phyloP scores from a whole-genome alignment of 164 flowering plant genomes.

The Berberis thunbergii region DNA sequence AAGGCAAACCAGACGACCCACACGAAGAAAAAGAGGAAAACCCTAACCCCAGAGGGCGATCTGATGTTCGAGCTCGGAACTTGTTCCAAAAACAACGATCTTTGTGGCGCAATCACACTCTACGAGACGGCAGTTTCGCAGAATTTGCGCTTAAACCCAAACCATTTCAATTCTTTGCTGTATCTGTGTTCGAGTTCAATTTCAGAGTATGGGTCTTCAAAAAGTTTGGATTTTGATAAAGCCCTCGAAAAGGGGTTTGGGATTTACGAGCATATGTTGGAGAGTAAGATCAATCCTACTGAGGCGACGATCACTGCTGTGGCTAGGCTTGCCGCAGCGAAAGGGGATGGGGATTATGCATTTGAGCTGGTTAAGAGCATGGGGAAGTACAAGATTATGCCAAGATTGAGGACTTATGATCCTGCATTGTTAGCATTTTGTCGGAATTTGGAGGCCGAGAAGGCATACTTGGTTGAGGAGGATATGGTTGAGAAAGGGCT shows the following conservation, averaged over 20 bases:
- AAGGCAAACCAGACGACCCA: conserved; percentile 1
- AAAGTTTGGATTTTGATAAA: conserved; percentile 6
- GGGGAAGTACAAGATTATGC: conserved; percentile 25
- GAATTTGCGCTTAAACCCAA: conserved; percentile 31
- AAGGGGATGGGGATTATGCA: conserved; percentile 58
- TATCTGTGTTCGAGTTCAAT: conserved; percentile 57
- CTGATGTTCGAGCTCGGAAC: conserved; percentile 45
- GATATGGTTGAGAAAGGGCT: conserved; percentile 42
- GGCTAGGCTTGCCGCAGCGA: conserved; percentile 68
- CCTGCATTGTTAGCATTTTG: conserved; percentile 70
- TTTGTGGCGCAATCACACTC: conserved; percentile 52
- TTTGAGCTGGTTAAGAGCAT: conserved; percentile 44
- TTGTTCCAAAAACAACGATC: conserved; percentile 57
- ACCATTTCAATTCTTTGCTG: conserved; percentile 57
- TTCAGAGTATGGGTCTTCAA: conserved; percentile 10
- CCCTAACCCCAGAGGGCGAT: conserved; percentile 31
- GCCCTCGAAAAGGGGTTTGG: conserved; percentile 50
- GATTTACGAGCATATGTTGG: conserved; percentile 45
- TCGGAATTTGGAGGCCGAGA: conserved; percentile 38
- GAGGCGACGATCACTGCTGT: conserved; percentile 76
- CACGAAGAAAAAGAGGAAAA: conserved; percentile 26
- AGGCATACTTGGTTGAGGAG: conserved; percentile 71
- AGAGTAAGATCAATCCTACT: conserved; percentile 31
- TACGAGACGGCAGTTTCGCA: conserved; percentile 41
- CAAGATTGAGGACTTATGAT: conserved; percentile 54